Percentiles rank a stretch among this genome's conserved stretches.
Evolutionary conservation across 75 land plant genomes (phyloP).

Genomic region (Picea glauca): DNA sequence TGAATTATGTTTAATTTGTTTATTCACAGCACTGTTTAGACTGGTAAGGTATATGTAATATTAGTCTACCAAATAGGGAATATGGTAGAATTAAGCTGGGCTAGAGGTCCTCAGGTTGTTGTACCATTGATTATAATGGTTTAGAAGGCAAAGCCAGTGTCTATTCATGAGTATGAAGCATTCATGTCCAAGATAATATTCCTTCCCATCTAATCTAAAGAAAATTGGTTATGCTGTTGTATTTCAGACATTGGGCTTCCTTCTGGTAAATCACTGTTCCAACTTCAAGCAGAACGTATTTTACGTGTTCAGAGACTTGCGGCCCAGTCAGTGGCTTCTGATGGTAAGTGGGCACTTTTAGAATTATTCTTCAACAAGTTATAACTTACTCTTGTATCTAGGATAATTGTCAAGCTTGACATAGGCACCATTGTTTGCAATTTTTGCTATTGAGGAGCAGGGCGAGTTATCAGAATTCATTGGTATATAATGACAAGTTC

Average conservation of each 20-base stretch:
- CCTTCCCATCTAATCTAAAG: neutral
- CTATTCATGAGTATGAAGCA: neutral
- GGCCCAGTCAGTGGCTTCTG: conserved; percentile 38
- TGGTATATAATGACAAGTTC: conserved; percentile 98
- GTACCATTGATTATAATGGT: neutral
- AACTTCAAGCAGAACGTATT: conserved; percentile 90
- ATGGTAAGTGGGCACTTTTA: conserved; percentile 35
- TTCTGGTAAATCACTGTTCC: conserved; percentile 88
- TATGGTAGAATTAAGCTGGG: neutral
- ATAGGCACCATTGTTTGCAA: neutral
- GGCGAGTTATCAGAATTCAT: conserved; percentile 41
- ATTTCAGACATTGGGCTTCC: conserved; percentile 81
- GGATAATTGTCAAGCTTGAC: neutral
- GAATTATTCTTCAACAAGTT: neutral
- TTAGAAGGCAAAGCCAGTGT: neutral
- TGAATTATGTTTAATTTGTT: too few species aligned
- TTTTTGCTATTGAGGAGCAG: conserved; percentile 23
- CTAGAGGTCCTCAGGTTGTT: neutral
- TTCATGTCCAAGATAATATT: neutral
- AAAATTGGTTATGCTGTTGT: neutral
- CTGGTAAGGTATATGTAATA: neutral
- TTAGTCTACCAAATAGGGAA: neutral
- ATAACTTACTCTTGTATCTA: neutral
- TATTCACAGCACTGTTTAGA: too few species aligned
- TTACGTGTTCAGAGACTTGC: conserved; percentile 73